phyloP scores from a whole-genome alignment of 2,329 filamentous ascomycete genomes.

The Fusarium papillatum region DNA sequence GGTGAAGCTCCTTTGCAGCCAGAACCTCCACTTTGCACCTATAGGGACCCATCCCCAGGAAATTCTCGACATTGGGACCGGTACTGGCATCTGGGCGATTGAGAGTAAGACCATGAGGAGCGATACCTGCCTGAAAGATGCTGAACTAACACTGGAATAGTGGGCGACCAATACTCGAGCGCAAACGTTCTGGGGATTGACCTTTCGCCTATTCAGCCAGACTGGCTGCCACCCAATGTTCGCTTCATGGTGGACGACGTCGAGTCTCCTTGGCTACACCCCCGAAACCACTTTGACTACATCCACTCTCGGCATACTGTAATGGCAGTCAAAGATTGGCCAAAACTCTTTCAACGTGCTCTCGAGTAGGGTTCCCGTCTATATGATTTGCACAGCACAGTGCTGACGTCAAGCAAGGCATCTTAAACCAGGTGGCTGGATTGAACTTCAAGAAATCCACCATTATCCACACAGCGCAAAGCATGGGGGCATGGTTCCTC shows the following conservation, averaged over 20 bases:
- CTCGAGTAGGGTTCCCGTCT: conserved; percentile 32
- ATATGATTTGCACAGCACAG: not conserved
- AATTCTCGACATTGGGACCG: conserved; percentile 70
- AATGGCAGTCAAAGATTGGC: conserved; percentile 70
- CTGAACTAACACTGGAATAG: conserved; percentile 43
- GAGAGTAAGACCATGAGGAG: conserved; percentile 54
- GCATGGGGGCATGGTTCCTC: conserved; percentile 51
- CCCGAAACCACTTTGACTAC: conserved; percentile 69
- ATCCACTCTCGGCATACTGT: conserved; percentile 71
- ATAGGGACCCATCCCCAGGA: conserved; percentile 61
- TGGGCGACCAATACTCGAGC: conserved; percentile 61
- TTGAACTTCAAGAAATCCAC: conserved; percentile 68
- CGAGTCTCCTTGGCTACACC: conserved; percentile 69
- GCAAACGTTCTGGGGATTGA: conserved; percentile 61
- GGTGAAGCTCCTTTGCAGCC: conserved; percentile 61
- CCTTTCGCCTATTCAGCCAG: conserved; percentile 63
- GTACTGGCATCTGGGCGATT: conserved; percentile 72
- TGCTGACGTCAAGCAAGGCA: conserved; percentile 51
- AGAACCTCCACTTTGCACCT: conserved; percentile 65
- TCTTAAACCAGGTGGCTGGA: conserved; percentile 67
- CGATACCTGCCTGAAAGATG: not conserved
- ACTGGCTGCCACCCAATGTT: conserved; percentile 68
- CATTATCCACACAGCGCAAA: conserved; percentile 61
- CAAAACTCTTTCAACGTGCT: conserved; percentile 56
- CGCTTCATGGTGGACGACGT: conserved; percentile 70